A percentile compares a stretch with the other conserved stretches of the same genome.
Conservation (phyloP, 2,329 filamentous ascomycete genomes). For the Lecanoromycetidae sp. region DNA sequence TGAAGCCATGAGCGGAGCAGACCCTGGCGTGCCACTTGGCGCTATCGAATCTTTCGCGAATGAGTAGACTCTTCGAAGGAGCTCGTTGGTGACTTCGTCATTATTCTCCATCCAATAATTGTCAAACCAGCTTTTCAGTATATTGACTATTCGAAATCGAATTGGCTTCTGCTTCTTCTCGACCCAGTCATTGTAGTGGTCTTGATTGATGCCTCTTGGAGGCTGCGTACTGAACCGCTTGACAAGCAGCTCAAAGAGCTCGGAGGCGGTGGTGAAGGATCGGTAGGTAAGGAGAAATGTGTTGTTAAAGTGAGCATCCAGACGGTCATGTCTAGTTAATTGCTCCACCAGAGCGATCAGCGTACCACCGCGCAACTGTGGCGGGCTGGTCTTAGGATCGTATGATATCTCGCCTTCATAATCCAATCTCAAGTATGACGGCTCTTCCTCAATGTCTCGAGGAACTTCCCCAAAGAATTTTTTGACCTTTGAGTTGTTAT, state of each 20-base stretch:
- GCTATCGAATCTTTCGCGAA: slow-evolving; percentile 90
- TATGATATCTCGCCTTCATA: slow-evolving; percentile 82
- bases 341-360: slow-evolving; percentile 84
- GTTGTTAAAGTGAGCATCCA: slow-evolving; percentile 91
- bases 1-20: slow-evolving; percentile 68
- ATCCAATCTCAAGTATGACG: slow-evolving; percentile 74
- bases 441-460: slow-evolving; percentile 58
- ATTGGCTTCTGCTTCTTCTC: slow-evolving; percentile 94
- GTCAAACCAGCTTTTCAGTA: slow-evolving; percentile 96
- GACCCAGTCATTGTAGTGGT: slow-evolving; percentile 76
- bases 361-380: slow-evolving; percentile 77
- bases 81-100: slow-evolving; percentile 66
- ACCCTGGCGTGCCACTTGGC: slow-evolving; percentile 83
- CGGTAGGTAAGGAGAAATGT: slow-evolving; percentile 95
- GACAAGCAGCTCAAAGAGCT: slow-evolving; percentile 85
- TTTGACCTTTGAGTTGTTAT: slow-evolving; percentile 37
- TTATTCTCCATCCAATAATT: slow-evolving; percentile 97
- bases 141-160: slow-evolving; percentile 91
- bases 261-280: slow-evolving; percentile 81
- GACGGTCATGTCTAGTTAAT: slow-evolving; percentile 85
- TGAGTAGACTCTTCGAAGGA: slow-evolving; percentile 77
- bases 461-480: slow-evolving; percentile 42
- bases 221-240: slow-evolving; percentile 88
- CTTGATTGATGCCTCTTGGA: slow-evolving; percentile 61
- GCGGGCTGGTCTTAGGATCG: slow-evolving; percentile 65